Evolutionary conservation across 148 eudicot species (phyloP).

Genomic region (Dysphania ambrosioides): DNA sequence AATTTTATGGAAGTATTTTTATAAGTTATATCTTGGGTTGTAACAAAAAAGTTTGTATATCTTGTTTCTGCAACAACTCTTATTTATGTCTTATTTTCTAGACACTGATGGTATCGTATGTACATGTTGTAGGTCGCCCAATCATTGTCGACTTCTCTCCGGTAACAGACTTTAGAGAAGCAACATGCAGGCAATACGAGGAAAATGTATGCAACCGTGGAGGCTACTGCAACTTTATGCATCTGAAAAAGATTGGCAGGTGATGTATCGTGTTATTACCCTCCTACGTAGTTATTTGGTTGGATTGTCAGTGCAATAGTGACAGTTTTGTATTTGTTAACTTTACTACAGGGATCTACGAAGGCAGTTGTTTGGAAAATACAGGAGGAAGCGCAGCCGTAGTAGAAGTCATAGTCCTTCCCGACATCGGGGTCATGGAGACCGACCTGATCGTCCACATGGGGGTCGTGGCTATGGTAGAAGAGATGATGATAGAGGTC

Average conservation of each 20-base stretch:
- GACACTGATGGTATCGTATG: slow-evolving; percentile 3
- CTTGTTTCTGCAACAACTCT: neutral
- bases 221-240: slow-evolving; percentile 97
- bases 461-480: slow-evolving; percentile 83
- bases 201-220: slow-evolving; percentile 90
- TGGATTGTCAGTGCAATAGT: neutral
- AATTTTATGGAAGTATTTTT: too few species aligned
- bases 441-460: slow-evolving; percentile 41
- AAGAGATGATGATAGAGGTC: slow-evolving; percentile 69
- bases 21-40: too few species aligned
- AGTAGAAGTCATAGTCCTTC: slow-evolving; percentile 85
- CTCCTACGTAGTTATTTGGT: neutral
- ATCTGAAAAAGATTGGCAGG: slow-evolving; percentile 93
- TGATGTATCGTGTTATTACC: slow-evolving; percentile 15
- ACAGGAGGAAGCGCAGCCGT: slow-evolving; percentile 65
- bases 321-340: neutral
- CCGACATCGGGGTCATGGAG: slow-evolving; percentile 56
- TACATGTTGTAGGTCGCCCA: slow-evolving; percentile 53
- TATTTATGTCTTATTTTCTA: too few species aligned
- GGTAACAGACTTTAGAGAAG: slow-evolving; percentile 95
- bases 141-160: slow-evolving; percentile 96
- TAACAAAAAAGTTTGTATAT: neutral
- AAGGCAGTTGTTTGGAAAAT: slow-evolving; percentile 74
- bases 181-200: slow-evolving; percentile 92
- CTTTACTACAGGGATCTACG: slow-evolving; percentile 65